Percentiles rank a stretch among this genome's conserved stretches.
Conservation (phyloP, 768 basidiomycete genomes). For the Lactifluus piperatus region DNA sequence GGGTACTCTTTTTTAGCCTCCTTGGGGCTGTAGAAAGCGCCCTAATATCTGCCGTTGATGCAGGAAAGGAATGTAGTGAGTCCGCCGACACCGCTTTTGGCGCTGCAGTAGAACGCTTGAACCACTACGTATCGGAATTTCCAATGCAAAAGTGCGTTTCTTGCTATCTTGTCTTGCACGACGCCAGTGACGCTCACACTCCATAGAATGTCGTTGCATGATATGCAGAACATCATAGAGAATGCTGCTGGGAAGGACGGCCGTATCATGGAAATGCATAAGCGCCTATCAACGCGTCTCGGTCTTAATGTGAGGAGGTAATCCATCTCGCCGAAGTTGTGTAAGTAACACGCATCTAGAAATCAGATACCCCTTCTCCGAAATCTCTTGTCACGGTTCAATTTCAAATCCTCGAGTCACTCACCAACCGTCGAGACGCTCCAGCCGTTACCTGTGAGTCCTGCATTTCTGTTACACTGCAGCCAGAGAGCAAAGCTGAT, state of each 20-base stretch:
- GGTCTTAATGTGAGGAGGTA: slow-evolving; percentile 6
- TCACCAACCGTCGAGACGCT: slow-evolving; percentile 9
- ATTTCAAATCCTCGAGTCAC: slow-evolving; percentile 11
- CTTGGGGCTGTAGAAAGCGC: slow-evolving; percentile 11
- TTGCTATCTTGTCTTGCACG: not conserved
- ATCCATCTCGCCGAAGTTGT: not conserved
- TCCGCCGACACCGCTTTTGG: slow-evolving; percentile 10
- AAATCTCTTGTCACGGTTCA: slow-evolving; percentile 8
- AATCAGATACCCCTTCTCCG: not conserved
- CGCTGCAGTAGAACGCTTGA: slow-evolving; percentile 8
- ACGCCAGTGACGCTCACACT: not conserved
- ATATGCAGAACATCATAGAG: slow-evolving; percentile 15
- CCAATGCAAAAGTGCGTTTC: slow-evolving; percentile 7
- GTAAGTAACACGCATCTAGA: not conserved
- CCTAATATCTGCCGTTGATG: slow-evolving; percentile 10
- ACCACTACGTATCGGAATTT: slow-evolving; percentile 3
- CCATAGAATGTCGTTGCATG: slow-evolving; percentile 4
- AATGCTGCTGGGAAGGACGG: slow-evolving; percentile 15
- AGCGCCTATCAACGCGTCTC: slow-evolving; percentile 9
- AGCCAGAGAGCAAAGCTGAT: not conserved
- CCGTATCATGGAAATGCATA: slow-evolving; percentile 10
- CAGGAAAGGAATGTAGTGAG: slow-evolving; percentile 9
- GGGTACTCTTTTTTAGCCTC: slow-evolving; percentile 1
- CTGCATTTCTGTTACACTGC: not conserved
- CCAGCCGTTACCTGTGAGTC: slow-evolving; percentile 9